Percentiles rank a stretch among this genome's conserved stretches.
These are phyloP conservation scores for Perilla frutescens DNA, from an alignment of 257 asterid species.

Conservation along the genomic window DNA sequence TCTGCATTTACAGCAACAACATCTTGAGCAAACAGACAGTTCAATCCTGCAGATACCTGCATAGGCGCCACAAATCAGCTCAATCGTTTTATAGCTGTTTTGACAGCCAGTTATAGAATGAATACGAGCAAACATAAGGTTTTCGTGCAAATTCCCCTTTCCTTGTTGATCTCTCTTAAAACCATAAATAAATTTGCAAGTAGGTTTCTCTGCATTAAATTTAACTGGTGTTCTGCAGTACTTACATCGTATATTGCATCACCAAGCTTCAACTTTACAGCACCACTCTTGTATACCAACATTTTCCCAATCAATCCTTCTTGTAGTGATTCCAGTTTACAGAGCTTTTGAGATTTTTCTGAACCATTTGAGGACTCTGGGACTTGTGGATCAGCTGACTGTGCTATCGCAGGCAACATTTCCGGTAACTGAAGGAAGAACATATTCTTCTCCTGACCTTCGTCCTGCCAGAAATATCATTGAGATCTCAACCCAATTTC, in stretches of 20 bases:
- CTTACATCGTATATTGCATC: conserved; percentile 78
- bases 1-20: conserved; percentile 57
- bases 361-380: conserved; percentile 38
- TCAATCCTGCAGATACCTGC: conserved; percentile 77
- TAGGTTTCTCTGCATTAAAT: neutral
- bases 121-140: neutral
- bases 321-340: conserved; percentile 52
- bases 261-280: conserved; percentile 85
- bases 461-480: conserved; percentile 55
- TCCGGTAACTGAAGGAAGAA: conserved; percentile 75
- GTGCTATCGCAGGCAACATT: conserved; percentile 53
- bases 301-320: conserved; percentile 79
- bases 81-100: neutral
- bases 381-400: conserved; percentile 38
- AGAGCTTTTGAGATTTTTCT: conserved; percentile 36
- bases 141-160: neutral
- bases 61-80: neutral
- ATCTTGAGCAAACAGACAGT: conserved; percentile 61
- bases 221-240: conserved; percentile 13
- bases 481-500: conserved; percentile 2
- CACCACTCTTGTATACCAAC: conserved; percentile 76
- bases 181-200: neutral
- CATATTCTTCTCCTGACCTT: conserved; percentile 51
- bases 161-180: neutral
- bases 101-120: no score